Evolutionary conservation across 805 yeast genomes (phyloP).

Genomic region (Maudiozyma serrabonitensis): DNA sequence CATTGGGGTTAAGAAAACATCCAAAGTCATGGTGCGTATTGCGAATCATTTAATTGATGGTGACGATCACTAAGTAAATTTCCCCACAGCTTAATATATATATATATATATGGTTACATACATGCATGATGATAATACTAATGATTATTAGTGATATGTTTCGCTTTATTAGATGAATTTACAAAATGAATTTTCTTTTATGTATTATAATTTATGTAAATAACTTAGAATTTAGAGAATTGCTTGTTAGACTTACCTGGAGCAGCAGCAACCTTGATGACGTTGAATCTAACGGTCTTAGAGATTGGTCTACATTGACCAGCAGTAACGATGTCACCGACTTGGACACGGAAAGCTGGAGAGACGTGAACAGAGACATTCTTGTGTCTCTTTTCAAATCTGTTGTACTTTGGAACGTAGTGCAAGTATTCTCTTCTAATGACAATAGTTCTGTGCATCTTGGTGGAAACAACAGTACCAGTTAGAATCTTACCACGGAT

Average conservation of each 20-base stretch:
- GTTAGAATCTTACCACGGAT: constrained; percentile 99
- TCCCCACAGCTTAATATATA: too few species aligned
- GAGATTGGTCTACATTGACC: constrained; percentile 99
- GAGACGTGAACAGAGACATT: constrained; percentile 99
- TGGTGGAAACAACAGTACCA: constrained; percentile 99
- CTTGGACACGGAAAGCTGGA: constrained; percentile 99
- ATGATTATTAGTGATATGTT: too few species aligned
- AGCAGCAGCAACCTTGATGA: constrained; percentile 86
- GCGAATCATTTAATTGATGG: too few species aligned
- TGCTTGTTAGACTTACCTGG: constrained; percentile 78
- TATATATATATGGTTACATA: too few species aligned
- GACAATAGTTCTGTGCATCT: constrained; percentile 99
- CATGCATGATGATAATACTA: too few species aligned
- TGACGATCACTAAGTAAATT: too few species aligned
- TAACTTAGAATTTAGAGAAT: constrained; percentile 85
- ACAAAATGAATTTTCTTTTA: constrained; percentile 1
- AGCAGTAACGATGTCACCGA: constrained; percentile 98
- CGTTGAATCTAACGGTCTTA: constrained; percentile 99
- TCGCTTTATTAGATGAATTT: constrained; percentile 2
- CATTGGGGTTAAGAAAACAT: too few species aligned
- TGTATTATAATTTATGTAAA: background rate
- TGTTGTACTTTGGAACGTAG: constrained; percentile 99
- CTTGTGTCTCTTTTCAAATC: constrained; percentile 99
- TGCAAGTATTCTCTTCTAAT: constrained; percentile 99
- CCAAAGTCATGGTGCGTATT: too few species aligned